Base-by-base conservation (phyloP, 2,329 filamentous ascomycete species). In the Macrophomina pseudophaseolina region DNA sequence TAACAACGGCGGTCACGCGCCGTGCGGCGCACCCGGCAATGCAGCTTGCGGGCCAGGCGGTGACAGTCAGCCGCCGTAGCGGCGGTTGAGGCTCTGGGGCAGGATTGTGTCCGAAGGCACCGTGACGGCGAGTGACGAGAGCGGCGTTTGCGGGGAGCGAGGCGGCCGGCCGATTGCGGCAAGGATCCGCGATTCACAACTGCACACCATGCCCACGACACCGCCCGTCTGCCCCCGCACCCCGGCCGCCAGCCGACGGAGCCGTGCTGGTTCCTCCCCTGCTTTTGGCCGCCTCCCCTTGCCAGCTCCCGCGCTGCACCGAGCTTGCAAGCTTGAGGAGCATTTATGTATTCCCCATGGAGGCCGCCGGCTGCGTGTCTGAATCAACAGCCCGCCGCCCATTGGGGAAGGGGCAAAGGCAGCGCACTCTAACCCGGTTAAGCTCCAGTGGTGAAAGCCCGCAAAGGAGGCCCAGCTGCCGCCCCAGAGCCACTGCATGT, bases 121-220 rank as follows among this genome's bases (percentile, higher is more conserved):
- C 28, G 42, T 60, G 53, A 58, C 53, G 53, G 38, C 4, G 35
- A 28, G 53, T 58, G 56, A 60, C 56, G 56, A 48, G 54, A 28
- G 56, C 12, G 56, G 56, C 42, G 56, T 33, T 23, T 44, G 23
- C 14, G 38, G 18, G 40, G 8, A 9, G 18, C 33, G 33, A 5
- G 16, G 51, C 16, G 30, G 51, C 2, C 30, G 51, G 30, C 4
- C 18, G 51, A n/a, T n/a, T 23, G 23, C 23, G 23, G 23, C 23
- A 23, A 23, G 23, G 46, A 28, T 16, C 52, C 52, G 23, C 54
- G 18, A 28, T 23, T 44, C 23, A 16, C 54, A 12, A 14, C 44
- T n/a, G 44, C 44, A n/a, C 44, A 12, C 12, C 14, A 9, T 6
- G 12, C 11, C 44, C 42, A 14, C 42, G 42, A 44, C 42, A 9